Base-by-base conservation (phyloP, 163 green algal genomes). In the Scenedesmus sp. region DNA sequence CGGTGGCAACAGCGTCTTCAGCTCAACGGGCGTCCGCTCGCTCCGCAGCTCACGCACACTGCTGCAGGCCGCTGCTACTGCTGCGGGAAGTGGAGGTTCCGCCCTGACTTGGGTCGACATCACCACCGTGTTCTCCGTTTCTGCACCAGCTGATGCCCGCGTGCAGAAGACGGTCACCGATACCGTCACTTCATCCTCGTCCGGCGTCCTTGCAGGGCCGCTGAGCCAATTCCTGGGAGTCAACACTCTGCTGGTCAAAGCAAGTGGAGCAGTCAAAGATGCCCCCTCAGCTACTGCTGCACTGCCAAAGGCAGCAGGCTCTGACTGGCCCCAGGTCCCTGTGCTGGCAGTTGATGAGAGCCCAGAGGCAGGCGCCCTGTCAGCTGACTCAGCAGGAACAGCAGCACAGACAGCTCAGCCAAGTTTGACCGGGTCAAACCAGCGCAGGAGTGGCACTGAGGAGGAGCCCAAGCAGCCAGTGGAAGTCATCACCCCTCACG, bases 101-200 rank as follows among this genome's bases (percentile, higher is more conserved):
- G 12, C 57, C 9, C 46, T 52, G 23, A 77, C 83, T 7, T 88
- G 83, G 83, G 57, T 76, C 57, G 83, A 88, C n/a, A 77, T 88
- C 83, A 88, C 83, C 10, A 88, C 83, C 23, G 83, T 77, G 0
- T 88, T 88, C 57, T 88, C 83, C 83, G 83, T 88, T 57, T 66
- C 83, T 6, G 83, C 83, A 66, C 83, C 83, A 0, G 1, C 59
- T 2, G 83, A 88, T 52, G 23, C 67, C 6, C 20, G n/a, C 23
- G 57, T 8, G 46, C 57, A 66, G 10, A 77, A 64, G 23, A 46
- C 52, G 59, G 60, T 88, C n/a, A 46, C 67, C 6, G 83, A 88
- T n/a, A 88, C 59, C 3, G 59, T 88, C 8, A n/a, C 83, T 46
- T 88, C 83, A 6, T 56, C 56, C 9, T 88, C 83, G 1, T 55